Evolutionary conservation across 192 early-diverging fungal genomes (phyloP), one percentile per base, ranked within the genome.

Genomic region (Podila clonocystis): DNA sequence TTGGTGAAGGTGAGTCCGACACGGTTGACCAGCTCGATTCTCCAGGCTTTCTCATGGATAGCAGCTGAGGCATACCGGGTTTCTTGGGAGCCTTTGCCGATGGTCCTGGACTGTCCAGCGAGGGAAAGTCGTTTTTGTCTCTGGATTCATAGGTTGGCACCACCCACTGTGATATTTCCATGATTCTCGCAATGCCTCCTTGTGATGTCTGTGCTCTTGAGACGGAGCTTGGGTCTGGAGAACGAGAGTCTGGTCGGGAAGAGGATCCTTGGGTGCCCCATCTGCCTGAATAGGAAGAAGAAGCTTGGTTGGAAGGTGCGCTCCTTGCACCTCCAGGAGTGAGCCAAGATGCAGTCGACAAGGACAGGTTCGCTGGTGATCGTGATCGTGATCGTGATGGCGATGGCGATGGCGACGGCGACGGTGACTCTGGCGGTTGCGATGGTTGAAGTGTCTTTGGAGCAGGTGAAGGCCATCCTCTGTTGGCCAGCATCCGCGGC

Each of bases 41-140:
- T 24, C 52, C 52, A 24, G 52, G 22, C 12, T 26, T 24, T 33
- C 59, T 61, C 17, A 61, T 26, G 15, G 75, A 50, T 30, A 64
- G 75, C 6, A 70, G 22, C 31, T 57, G 13, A 2, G 75, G 68
- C 49, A 72, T 62, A 20, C 75, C 64, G 24, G 33, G 9, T 34
- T 24, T 60, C 24, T 68, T 72, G 5, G 52, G 28, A 22, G 59
- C 28, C 20, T 60, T 63, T 13, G 31, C 11, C 2, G 41, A 45
- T 26, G 30, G 29, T 30, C 30, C 29, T 31, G 26, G 26, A 33
- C 59, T 11, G 9, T 58, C 9, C 24, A 79, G 63, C 1, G 70
- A 45, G 19, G 76, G 76, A 61, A 79, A 79, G 50, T 79, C 70
- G 9, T 45, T 58, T 22, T 55, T 50, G 8, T 31, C 64, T 22